Base-by-base conservation (phyloP, 192 early-diverging fungal genomes). In the Coemansia sp. region DNA sequence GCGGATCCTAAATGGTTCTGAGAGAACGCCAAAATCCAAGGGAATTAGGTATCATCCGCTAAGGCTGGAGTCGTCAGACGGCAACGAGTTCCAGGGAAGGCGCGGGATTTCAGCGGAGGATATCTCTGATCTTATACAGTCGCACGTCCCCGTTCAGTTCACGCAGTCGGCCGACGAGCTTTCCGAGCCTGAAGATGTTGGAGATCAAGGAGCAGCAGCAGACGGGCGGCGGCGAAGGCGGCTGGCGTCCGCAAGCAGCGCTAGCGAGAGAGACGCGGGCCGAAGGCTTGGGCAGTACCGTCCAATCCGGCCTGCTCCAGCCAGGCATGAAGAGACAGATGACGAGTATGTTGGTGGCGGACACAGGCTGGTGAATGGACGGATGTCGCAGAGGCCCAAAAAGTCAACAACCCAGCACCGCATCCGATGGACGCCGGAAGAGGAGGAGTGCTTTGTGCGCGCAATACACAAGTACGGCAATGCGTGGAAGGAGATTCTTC, bases 41-140 rank as follows among this genome's bases (percentile, higher is more conserved):
- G 37, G 57, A 13, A 15, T 59, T n/a, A 26, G n/a, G 0, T 59
- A 59, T 18, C 39, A 26, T 16, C 39, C 57, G 57, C 57, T 41
- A n/a, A 59, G 39, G 16, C 36, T 59, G n/a, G 37, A 16, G 7
- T 41, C 57, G n/a, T 40, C 36, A 5, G 15, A 2, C 4, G 16
- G 39, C 11, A 47, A 26, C 65, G 57, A 41, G 19, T 71, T 79
- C 62, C 77, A 71, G 18, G 77, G 77, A 7, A 71, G 77, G 22
- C 77, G 77, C 11, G 77, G 77, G 42, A 79, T 79, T n/a, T 55
- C 77, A 0, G 72, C 77, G 1, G 77, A 79, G 54, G 68, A 71
- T 18, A 41, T 49, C 21, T 32, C 65, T 1, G 55, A 49, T 12
- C 45, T 72, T 47, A 19, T 32, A 12, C 60, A 19, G 37, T 49